Conservation (phyloP, 768 basidiomycete genomes). For the Coprinellus micaceus region DNA sequence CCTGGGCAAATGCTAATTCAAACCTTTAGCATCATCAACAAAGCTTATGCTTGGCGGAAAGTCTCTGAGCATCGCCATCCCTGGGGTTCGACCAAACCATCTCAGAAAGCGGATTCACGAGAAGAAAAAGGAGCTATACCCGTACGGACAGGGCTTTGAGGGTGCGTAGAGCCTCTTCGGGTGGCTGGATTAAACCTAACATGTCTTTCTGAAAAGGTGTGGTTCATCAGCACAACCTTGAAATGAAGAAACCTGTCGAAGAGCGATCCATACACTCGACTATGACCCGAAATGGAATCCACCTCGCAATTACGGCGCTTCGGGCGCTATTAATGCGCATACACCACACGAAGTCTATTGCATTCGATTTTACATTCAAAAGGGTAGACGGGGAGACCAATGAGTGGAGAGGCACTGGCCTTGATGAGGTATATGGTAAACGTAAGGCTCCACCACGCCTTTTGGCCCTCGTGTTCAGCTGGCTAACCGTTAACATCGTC, state of each 20-base stretch:
- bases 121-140: neutral
- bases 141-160: neutral
- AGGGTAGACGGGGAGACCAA: neutral
- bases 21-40: neutral
- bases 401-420: neutral
- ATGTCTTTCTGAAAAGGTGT: neutral
- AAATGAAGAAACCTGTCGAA: neutral
- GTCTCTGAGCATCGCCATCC: neutral
- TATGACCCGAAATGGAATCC: neutral
- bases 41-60: neutral
- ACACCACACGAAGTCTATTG: neutral
- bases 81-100: neutral
- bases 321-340: neutral
- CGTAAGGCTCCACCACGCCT: neutral
- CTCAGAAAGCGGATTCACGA: neutral
- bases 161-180: neutral
- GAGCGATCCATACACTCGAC: neutral
- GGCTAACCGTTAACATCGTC: neutral
- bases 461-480: neutral
- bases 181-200: neutral
- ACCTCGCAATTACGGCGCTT: neutral
- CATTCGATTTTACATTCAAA: neutral
- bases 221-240: neutral
- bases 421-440: neutral
- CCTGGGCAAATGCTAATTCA: neutral